Evolutionary conservation across 768 basidiomycete genomes (phyloP), one percentile per base, ranked within the genome.

Genomic region (Suillus fuscotomentosus): DNA sequence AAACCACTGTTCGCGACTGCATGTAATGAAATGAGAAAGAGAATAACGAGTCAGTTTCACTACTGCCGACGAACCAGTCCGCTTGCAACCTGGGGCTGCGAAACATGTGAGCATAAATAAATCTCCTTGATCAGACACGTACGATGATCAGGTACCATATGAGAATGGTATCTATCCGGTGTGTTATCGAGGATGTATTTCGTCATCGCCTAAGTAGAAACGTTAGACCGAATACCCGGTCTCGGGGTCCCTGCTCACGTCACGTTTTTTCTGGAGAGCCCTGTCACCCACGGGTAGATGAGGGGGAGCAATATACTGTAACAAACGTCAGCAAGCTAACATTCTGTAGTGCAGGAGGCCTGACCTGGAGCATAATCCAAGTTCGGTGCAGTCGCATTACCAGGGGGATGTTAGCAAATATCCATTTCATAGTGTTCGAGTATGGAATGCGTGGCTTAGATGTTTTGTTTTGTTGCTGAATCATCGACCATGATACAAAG

Each of bases 51-150:
- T 20, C 15, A 45, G 36, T 38, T 14, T 61, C 53, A 47, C 17
- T 5, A 60, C 24, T 41, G 39, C 8, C 42, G 3, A 20, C 57
- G 5, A 51, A 72, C 71, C 70, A 34, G 60, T 80, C 45, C 89
- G 81, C 72, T 87, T 88, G 70, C 87, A 89, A 27, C 87, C 88
- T 39, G 84, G 81, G 41, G 83, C 87, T 86, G 53, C 31, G 38
- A 34, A 27, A 6, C 7, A 57, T 34, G 22, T 63, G 13, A 61
- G 43, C 11, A 42, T 24, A 17, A 15, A 10, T 5, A 1, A 36
- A n/a, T 60, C 27, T 42, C 10, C 41, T 20, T 31, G 11, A 42
- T 24, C 45, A 42, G 31, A 65, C 65, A 71, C 83, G 50, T 70
- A 85, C 86, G 76, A 76, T 84, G 85, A 13, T 76, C 75, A 4